Conservation (phyloP, 176 grass and related monocot genomes). For the Tillandsia fasciculata region DNA sequence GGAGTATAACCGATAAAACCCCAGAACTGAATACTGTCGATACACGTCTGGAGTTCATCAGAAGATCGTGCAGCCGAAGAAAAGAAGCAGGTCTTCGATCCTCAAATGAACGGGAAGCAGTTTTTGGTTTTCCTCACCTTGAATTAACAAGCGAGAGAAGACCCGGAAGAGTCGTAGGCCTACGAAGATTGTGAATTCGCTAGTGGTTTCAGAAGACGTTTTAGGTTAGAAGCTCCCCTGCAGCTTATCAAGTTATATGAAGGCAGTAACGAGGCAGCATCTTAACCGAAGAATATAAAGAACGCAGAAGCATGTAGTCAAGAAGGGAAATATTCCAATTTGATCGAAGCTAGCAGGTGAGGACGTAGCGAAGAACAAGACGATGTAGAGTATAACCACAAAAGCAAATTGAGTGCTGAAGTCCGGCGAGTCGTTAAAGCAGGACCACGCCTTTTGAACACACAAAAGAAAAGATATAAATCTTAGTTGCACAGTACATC, state of each 20-base stretch:
- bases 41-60: not conserved
- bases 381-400: conserved; percentile 51
- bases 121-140: not conserved
- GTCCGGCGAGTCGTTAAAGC: conserved; percentile 60
- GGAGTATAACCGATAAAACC: not conserved
- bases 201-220: conserved; percentile 3
- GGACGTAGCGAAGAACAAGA: conserved; percentile 59
- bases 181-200: not conserved
- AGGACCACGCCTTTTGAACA: conserved; percentile 80
- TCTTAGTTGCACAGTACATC: conserved; percentile 66
- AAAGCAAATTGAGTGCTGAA: conserved; percentile 33
- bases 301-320: conserved; percentile 5
- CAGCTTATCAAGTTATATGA: conserved; percentile 4
- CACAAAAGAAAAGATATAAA: conserved; percentile 66
- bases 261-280: conserved; percentile 4
- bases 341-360: conserved; percentile 8
- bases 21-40: not conserved
- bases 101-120: not conserved
- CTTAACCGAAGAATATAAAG: conserved; percentile 17
- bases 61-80: not conserved
- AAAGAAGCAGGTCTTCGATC: not conserved
- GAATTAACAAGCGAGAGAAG: not conserved
- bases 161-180: conserved; percentile 8
- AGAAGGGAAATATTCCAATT: not conserved
- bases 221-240: conserved; percentile 7